Percentiles rank a stretch among this genome's conserved stretches.
phyloP scores from a whole-genome alignment of 1,139 yeast genomes.

The Taphrina deformans region DNA sequence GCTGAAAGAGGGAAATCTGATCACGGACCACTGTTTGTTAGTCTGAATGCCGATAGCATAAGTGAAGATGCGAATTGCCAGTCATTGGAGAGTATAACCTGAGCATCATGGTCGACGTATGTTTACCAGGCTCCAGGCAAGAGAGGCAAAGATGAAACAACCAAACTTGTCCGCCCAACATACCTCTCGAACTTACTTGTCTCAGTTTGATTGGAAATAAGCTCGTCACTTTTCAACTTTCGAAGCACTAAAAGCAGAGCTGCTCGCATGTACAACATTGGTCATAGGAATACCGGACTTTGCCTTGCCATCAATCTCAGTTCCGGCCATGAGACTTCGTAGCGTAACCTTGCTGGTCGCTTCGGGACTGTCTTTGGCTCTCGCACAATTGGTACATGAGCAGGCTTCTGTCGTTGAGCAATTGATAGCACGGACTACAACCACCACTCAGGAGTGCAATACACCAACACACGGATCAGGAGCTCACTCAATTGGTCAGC shows the following conservation, averaged over 20 bases:
- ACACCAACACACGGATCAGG: not conserved
- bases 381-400: not conserved
- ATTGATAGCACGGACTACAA: not conserved
- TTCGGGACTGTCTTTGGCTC: not conserved
- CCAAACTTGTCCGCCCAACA: not conserved
- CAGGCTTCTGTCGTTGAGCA: not conserved
- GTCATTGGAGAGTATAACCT: not conserved
- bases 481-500: not conserved
- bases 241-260: not conserved
- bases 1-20: slow-evolving; percentile 20
- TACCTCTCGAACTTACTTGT: not conserved
- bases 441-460: not conserved
- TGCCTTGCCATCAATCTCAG: no score
- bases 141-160: not conserved
- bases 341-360: not conserved
- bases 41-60: not conserved
- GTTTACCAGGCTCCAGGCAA: not conserved
- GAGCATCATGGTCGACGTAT: not conserved
- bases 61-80: no score
- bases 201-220: not conserved
- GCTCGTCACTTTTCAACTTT: not conserved
- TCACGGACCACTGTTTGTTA: slow-evolving; percentile 18
- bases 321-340: not conserved
- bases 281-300: no score
- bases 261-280: no score